Evolutionary conservation across 139 green algal species (phyloP).

Genomic region (Picochlorum costavermella): DNA sequence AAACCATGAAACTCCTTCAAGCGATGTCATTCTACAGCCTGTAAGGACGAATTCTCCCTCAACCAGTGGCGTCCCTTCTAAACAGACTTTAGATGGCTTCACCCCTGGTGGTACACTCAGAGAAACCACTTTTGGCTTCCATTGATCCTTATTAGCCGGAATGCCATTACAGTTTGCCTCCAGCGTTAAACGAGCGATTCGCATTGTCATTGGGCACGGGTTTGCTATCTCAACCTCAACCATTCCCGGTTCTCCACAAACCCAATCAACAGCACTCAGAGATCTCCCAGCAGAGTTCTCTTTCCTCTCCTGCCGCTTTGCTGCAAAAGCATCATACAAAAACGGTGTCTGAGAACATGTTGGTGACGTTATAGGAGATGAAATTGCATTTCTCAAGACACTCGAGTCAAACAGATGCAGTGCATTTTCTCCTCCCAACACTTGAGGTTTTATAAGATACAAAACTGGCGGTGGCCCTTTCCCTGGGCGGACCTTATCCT

Average conservation of each 20-base stretch:
- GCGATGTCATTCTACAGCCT: constrained; percentile 35
- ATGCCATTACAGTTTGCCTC: constrained; percentile 16
- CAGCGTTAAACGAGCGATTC: constrained; percentile 19
- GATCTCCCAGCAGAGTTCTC: constrained; percentile 5
- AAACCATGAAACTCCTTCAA: constrained; percentile 35
- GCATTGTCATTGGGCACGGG: constrained; percentile 41
- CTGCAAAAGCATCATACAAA: constrained; percentile 60
- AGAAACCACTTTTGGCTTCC: constrained; percentile 23
- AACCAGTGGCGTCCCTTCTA: constrained; percentile 34
- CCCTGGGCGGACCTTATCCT: constrained; percentile 19
- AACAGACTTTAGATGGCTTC: constrained; percentile 33
- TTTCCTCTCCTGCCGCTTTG: constrained; percentile 26
- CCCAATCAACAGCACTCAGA: constrained; percentile 32
- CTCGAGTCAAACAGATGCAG: constrained; percentile 14
- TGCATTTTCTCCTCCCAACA: constrained; percentile 8
- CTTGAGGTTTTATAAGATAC: constrained; percentile 14
- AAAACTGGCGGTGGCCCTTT: constrained; percentile 34
- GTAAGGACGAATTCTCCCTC: constrained; percentile 40
- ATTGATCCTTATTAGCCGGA: constrained; percentile 15
- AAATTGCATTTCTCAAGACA: background rate
- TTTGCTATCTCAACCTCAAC: constrained; percentile 68
- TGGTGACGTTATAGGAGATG: constrained; percentile 3
- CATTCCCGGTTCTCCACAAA: constrained; percentile 42
- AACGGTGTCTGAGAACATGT: constrained; percentile 29
- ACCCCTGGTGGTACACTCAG: constrained; percentile 37